These are phyloP conservation scores for Globisporangium orthogonon DNA, from an alignment of 352 stramenopile genomes.

Conservation along the genomic window DNA sequence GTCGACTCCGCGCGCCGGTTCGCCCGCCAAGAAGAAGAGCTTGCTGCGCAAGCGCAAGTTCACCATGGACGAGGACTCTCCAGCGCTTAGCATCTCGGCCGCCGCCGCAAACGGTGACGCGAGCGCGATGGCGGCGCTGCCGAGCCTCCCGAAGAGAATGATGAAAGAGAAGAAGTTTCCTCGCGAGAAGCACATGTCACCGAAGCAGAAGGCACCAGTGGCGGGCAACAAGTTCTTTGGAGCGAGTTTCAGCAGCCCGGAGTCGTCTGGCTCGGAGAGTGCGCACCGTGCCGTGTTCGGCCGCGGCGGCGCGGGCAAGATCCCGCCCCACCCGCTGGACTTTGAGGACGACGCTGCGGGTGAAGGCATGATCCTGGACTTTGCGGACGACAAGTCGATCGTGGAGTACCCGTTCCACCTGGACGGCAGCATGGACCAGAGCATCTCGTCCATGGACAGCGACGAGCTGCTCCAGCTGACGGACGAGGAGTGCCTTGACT, in stretches of 20 bases:
- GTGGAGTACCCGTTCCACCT: conserved; percentile 51
- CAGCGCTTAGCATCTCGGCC: conserved; percentile 5
- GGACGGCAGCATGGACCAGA: conserved; percentile 26
- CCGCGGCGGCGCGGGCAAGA: conserved; percentile 13
- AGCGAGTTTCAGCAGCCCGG: conserved; percentile 12
- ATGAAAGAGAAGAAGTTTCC: conserved; percentile 56
- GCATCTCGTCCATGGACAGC: conserved; percentile 65
- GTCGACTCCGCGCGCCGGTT: conserved; percentile 3
- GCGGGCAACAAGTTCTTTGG: conserved; percentile 37
- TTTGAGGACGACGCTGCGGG: conserved; percentile 35
- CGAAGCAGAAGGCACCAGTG: conserved; percentile 59
- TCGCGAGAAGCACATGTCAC: conserved; percentile 61
- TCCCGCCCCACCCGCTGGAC: conserved; percentile 38
- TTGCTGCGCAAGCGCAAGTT: conserved; percentile 68
- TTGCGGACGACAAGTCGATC: conserved; percentile 65
- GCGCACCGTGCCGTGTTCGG: conserved; percentile 29
- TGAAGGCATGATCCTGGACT: conserved; percentile 68
- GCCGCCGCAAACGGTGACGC: conserved; percentile 8
- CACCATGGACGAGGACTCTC: conserved; percentile 23
- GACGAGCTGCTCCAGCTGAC: conserved; percentile 76
- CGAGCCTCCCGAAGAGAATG: conserved; percentile 61
- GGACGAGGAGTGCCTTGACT: conserved; percentile 73
- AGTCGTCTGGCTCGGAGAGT: conserved; percentile 24
- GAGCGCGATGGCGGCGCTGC: conserved; percentile 17
- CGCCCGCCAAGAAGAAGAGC: conserved; percentile 49